phyloP scores from a whole-genome alignment of 2,329 filamentous ascomycete genomes.

The Pseudogymnoascus verrucosus region DNA sequence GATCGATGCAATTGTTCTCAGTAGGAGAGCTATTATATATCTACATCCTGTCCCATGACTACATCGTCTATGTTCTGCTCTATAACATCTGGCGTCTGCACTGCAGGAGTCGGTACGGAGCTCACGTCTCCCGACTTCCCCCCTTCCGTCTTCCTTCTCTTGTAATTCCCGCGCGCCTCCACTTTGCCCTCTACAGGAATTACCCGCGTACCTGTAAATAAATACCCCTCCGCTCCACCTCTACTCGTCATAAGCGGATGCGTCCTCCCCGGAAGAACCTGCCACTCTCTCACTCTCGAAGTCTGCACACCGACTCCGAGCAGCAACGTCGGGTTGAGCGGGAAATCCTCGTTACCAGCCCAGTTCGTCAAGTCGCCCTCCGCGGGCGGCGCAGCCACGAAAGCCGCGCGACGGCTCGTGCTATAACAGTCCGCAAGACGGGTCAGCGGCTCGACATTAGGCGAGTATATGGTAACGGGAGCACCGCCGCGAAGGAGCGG shows the following conservation, averaged over 20 bases:
- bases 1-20: constrained; percentile 2
- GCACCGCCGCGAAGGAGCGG: constrained; percentile 78
- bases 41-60: constrained; percentile 4
- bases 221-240: constrained; percentile 82
- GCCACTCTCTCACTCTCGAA: constrained; percentile 71
- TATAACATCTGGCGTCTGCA: constrained; percentile 1
- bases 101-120: not conserved
- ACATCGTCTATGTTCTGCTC: not conserved
- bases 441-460: constrained; percentile 69
- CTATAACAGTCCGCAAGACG: constrained; percentile 77
- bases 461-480: constrained; percentile 77
- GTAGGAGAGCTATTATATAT: constrained; percentile 8
- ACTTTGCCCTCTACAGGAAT: constrained; percentile 72
- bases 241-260: constrained; percentile 88
- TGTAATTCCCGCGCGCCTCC: constrained; percentile 70
- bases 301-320: constrained; percentile 76
- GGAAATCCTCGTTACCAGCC: constrained; percentile 66
- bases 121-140: not conserved
- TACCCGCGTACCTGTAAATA: constrained; percentile 78
- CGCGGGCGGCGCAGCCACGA: constrained; percentile 46
- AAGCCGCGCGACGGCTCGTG: constrained; percentile 70
- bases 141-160: constrained; percentile 18
- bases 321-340: constrained; percentile 76
- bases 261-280: constrained; percentile 83
- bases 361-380: constrained; percentile 39